Conservation (phyloP, 2,329 filamentous ascomycete genomes). For the Colletotrichum cordylinicola region DNA sequence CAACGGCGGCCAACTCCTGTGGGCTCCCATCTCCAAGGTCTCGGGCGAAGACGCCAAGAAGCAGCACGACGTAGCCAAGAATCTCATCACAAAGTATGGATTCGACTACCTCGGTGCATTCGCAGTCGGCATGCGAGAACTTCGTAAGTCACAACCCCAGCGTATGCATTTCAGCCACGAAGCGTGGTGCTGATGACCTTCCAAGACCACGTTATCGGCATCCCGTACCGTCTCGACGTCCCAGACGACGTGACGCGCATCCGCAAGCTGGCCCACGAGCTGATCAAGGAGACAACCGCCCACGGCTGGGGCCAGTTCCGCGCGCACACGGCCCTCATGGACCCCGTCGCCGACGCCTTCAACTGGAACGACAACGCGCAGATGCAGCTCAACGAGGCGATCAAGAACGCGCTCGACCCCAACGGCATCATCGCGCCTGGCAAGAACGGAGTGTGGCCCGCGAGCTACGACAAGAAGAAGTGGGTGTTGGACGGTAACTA, state of each 20-base stretch:
- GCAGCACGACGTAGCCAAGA: conserved; percentile 36
- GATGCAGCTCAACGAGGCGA: conserved; percentile 47
- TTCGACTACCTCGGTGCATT: conserved; percentile 38
- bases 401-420: conserved; percentile 49
- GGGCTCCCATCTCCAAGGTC: conserved; percentile 41
- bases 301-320: conserved; percentile 49
- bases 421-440: conserved; percentile 38
- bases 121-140: conserved; percentile 30
- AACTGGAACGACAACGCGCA: conserved; percentile 44
- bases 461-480: conserved; percentile 26
- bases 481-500: conserved; percentile 18
- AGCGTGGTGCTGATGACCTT: not conserved
- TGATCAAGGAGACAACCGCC: conserved; percentile 43
- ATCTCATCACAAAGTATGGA: conserved; percentile 26
- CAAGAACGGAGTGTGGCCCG: conserved; percentile 38
- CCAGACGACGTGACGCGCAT: conserved; percentile 37
- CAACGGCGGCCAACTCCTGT: conserved; percentile 42
- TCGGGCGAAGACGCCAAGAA: conserved; percentile 37
- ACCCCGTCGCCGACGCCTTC: conserved; percentile 48
- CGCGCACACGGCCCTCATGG: conserved; percentile 48
- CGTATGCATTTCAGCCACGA: too few species aligned
- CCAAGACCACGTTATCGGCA: conserved; percentile 54
- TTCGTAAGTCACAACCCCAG: conserved; percentile 25
- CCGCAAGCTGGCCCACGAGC: conserved; percentile 30
- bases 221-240: conserved; percentile 54